Percentiles rank a stretch among this genome's conserved stretches.
phyloP scores from a whole-genome alignment of 352 stramenopile species.

The Phytopythium ostracodes region DNA sequence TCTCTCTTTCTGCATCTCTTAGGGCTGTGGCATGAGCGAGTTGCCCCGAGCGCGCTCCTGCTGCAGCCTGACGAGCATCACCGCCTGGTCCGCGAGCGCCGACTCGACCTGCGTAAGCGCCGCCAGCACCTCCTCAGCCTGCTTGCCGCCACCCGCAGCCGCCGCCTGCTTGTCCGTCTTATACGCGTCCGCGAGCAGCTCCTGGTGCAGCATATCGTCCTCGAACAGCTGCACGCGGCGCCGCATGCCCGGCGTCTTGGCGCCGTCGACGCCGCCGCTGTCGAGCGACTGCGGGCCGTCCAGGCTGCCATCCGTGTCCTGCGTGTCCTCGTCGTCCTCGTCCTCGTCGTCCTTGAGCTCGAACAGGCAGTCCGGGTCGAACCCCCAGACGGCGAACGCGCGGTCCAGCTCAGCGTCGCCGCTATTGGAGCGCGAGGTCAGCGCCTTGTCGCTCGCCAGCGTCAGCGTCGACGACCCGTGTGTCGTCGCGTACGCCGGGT shows the following conservation, averaged over 20 bases:
- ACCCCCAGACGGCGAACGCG: constrained; percentile 16
- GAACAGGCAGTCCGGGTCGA: constrained; percentile 33
- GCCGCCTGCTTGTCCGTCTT: background rate
- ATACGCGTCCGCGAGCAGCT: too few species aligned
- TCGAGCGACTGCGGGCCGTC: background rate
- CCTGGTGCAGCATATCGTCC: background rate
- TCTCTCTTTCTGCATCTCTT: background rate
- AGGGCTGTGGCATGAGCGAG: background rate
- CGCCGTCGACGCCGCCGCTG: background rate
- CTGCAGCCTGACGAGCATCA: constrained; percentile 29
- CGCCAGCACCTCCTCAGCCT: constrained; percentile 9
- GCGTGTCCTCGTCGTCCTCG: background rate
- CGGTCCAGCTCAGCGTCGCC: constrained; percentile 10
- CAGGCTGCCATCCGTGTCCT: constrained; percentile 1
- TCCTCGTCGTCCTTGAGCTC: constrained; percentile 29
- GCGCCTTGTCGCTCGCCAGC: constrained; percentile 7
- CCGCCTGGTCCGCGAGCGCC: constrained; percentile 49
- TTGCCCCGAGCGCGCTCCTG: background rate
- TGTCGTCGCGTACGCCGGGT: constrained; percentile 18
- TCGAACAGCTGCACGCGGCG: background rate
- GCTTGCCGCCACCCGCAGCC: background rate
- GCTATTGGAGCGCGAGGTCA: constrained; percentile 7
- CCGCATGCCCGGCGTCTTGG: background rate
- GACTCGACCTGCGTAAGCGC: constrained; percentile 44
- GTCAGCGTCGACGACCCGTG: constrained; percentile 13